A percentile compares a stretch with the other conserved stretches of the same genome.
Conservation (phyloP, 148 eudicot species). For the Vaccinium darrowii region DNA sequence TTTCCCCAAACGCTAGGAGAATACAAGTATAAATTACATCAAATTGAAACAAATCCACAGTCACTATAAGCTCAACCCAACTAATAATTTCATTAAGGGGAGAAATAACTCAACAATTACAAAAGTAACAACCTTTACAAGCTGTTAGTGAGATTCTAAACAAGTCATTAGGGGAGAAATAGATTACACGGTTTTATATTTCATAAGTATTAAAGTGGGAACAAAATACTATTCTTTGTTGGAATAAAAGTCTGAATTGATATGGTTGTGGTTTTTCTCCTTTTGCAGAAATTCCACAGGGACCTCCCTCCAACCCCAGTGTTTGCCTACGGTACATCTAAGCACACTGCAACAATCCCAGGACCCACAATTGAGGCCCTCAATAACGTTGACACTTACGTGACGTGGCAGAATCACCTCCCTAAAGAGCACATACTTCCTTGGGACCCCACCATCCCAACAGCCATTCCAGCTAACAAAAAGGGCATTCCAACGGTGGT, state of each 20-base stretch:
- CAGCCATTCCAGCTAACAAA: constrained; percentile 47
- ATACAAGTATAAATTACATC: no score
- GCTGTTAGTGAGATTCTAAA: no score
- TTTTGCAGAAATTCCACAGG: constrained; percentile 67
- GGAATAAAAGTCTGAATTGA: background rate
- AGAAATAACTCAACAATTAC: no score
- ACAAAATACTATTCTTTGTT: background rate
- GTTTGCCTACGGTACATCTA: constrained; percentile 68
- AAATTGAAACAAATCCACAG: no score
- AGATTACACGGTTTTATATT: no score
- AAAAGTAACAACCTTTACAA: no score
- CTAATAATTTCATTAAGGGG: no score
- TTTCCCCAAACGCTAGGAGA: no score
- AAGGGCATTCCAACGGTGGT: constrained; percentile 77
- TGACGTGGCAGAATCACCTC: constrained; percentile 73
- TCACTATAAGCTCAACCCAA: no score
- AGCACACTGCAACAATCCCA: constrained; percentile 55
- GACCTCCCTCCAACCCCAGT: constrained; percentile 74
- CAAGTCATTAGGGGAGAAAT: no score
- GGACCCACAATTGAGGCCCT: constrained; percentile 87
- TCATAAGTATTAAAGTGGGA: background rate
- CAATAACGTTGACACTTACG: constrained; percentile 50
- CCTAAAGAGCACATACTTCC: constrained; percentile 79
- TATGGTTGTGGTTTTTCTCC: background rate
- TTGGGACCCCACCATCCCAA: constrained; percentile 82